Evolutionary conservation across 2,329 filamentous ascomycete species (phyloP).

Genomic region (Curvularia lunata): DNA sequence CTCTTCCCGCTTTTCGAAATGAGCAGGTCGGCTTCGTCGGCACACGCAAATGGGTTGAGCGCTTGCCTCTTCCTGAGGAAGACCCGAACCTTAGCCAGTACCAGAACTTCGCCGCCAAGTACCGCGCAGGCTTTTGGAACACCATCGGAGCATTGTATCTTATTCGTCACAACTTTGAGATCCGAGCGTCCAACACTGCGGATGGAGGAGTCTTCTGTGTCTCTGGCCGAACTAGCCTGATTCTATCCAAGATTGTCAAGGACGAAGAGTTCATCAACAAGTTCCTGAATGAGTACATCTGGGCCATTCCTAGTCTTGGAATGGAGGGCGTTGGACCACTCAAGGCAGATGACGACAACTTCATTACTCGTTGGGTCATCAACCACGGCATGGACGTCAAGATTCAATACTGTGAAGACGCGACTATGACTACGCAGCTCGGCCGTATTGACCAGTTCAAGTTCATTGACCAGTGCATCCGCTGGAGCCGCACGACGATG

Average conservation of each 20-base stretch:
- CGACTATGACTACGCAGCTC: conserved; percentile 59
- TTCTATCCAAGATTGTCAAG: conserved; percentile 34
- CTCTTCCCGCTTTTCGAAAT: conserved; percentile 28
- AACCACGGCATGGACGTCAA: conserved; percentile 56
- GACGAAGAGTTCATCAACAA: conserved; percentile 24
- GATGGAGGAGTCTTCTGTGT: conserved; percentile 45
- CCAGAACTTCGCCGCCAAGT: conserved; percentile 13
- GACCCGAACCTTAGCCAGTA: background rate
- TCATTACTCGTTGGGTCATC: conserved; percentile 60
- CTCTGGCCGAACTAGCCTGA: conserved; percentile 39
- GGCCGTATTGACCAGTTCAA: conserved; percentile 20
- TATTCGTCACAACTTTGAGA: conserved; percentile 46
- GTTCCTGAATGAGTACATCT: conserved; percentile 29
- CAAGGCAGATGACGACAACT: conserved; percentile 49
- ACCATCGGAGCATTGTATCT: conserved; percentile 35
- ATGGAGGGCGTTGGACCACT: conserved; percentile 25
- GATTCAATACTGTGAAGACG: conserved; percentile 59
- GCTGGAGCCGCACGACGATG: conserved; percentile 35
- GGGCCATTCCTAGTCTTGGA: background rate
- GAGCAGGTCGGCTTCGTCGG: conserved; percentile 31
- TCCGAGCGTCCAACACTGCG: conserved; percentile 35
- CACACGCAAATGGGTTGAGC: conserved; percentile 34
- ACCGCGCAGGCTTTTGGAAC: conserved; percentile 31
- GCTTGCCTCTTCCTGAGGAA: background rate
- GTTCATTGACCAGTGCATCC: conserved; percentile 30